phyloP scores from a whole-genome alignment of 2,329 filamentous ascomycete genomes.

The Colletotrichum graminicola region DNA sequence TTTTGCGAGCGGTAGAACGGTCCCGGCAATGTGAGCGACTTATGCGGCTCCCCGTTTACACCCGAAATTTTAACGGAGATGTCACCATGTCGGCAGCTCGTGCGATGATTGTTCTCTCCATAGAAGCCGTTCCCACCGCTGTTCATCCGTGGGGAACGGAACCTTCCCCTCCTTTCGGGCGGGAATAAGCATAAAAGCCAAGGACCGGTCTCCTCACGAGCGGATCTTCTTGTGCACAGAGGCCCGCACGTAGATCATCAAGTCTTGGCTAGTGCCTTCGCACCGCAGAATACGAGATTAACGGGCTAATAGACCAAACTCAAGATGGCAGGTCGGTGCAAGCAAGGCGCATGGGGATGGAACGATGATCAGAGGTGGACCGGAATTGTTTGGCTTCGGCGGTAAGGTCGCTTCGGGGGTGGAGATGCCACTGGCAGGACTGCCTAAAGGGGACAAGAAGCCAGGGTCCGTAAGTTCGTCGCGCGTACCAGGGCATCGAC shows the following conservation, averaged over 20 bases:
- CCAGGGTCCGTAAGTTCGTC: constrained; percentile 3
- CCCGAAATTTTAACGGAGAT: no score
- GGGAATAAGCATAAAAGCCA: not conserved
- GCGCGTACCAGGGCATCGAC: not conserved
- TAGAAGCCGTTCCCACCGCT: no score
- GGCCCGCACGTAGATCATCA: not conserved
- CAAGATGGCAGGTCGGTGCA: constrained; percentile 35
- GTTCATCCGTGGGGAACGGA: no score
- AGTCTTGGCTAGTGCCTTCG: not conserved
- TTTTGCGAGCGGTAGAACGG: no score
- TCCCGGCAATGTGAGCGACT: no score
- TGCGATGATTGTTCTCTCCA: no score
- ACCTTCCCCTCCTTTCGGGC: not conserved
- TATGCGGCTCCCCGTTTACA: no score
- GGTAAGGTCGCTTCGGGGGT: constrained; percentile 30
- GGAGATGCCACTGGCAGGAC: constrained; percentile 22
- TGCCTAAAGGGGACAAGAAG: constrained; percentile 29
- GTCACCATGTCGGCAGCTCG: no score
- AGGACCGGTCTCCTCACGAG: not conserved
- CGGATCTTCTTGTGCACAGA: constrained; percentile 1
- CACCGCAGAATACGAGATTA: constrained; percentile 25
- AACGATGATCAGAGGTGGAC: no score
- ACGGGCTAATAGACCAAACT: constrained; percentile 18
- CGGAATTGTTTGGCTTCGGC: constrained; percentile 24
- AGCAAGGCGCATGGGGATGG: no score